Evolutionary conservation across 805 yeast genomes (phyloP).

Genomic region (Spathaspora passalidarum): DNA sequence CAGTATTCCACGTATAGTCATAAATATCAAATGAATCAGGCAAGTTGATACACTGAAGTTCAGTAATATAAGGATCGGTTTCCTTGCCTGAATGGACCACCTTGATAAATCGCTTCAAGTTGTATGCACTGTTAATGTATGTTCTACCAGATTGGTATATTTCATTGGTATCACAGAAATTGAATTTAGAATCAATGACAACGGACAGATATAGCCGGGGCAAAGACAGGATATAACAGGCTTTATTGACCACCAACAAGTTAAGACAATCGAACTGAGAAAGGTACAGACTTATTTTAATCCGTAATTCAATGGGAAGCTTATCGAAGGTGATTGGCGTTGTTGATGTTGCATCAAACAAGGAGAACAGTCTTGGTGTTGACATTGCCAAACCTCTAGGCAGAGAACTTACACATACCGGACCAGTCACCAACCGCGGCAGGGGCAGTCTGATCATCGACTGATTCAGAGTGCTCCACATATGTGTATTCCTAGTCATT

Average conservation of each 20-base stretch:
- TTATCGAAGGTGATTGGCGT: constrained; percentile 15
- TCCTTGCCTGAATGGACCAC: constrained; percentile 8
- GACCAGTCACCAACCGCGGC: neutral
- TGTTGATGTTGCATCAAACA: neutral
- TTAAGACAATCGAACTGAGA: constrained; percentile 38
- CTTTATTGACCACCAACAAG: constrained; percentile 25
- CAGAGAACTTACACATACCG: neutral
- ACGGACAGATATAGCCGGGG: constrained; percentile 37
- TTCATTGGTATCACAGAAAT: constrained; percentile 26
- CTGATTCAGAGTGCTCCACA: neutral
- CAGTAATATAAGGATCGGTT: constrained; percentile 12
- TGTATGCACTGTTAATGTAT: constrained; percentile 38
- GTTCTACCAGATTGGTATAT: constrained; percentile 12
- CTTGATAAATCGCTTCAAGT: constrained; percentile 33
- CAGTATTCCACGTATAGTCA: constrained; percentile 26
- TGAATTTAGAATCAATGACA: constrained; percentile 36
- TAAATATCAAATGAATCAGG: constrained; percentile 42
- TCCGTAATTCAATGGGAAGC: constrained; percentile 38
- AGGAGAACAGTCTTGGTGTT: neutral
- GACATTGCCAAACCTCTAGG: neutral
- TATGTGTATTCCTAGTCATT: no score
- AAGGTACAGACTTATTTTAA: constrained; percentile 27
- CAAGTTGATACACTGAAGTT: constrained; percentile 30
- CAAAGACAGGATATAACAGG: constrained; percentile 27
- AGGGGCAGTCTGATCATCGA: neutral